phyloP scores from a whole-genome alignment of 768 basidiomycete species.

The Lentinula sp. region DNA sequence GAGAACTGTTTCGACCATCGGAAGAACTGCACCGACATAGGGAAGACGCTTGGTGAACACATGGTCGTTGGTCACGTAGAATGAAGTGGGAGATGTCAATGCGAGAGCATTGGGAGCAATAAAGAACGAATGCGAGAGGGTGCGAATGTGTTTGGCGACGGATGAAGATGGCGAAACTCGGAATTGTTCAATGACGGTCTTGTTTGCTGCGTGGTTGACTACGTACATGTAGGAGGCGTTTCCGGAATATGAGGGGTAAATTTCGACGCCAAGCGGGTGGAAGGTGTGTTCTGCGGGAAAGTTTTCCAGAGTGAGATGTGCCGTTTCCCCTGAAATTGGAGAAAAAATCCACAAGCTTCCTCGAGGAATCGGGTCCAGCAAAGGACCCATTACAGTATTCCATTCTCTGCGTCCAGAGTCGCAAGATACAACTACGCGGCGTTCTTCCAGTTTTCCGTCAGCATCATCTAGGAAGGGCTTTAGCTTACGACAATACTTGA shows the following conservation, averaged over 20 bases:
- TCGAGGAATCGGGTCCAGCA: constrained; percentile 49
- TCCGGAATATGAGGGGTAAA: constrained; percentile 44
- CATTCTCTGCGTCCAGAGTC: constrained; percentile 43
- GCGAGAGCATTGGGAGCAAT: constrained; percentile 64
- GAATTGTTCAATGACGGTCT: constrained; percentile 68
- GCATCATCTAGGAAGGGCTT: constrained; percentile 23
- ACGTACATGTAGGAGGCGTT: constrained; percentile 54
- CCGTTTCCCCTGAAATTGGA: constrained; percentile 21
- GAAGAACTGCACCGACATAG: constrained; percentile 40
- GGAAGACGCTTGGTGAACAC: constrained; percentile 58
- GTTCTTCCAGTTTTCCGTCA: constrained; percentile 22
- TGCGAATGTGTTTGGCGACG: constrained; percentile 50
- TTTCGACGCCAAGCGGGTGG: constrained; percentile 64
- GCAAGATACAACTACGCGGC: constrained; percentile 19
- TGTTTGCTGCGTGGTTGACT: constrained; percentile 60
- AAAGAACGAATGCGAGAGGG: constrained; percentile 52
- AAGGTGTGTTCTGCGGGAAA: constrained; percentile 60
- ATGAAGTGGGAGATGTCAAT: constrained; percentile 57
- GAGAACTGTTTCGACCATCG: constrained; percentile 49
- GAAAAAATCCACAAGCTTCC: constrained; percentile 59
- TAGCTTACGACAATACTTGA: no score
- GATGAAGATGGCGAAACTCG: constrained; percentile 35
- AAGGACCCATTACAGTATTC: constrained; percentile 78
- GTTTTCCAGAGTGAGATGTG: constrained; percentile 37
- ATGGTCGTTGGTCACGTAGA: constrained; percentile 74